Conservation (phyloP, 2,329 filamentous ascomycete species). For the Tolypocladium album region DNA sequence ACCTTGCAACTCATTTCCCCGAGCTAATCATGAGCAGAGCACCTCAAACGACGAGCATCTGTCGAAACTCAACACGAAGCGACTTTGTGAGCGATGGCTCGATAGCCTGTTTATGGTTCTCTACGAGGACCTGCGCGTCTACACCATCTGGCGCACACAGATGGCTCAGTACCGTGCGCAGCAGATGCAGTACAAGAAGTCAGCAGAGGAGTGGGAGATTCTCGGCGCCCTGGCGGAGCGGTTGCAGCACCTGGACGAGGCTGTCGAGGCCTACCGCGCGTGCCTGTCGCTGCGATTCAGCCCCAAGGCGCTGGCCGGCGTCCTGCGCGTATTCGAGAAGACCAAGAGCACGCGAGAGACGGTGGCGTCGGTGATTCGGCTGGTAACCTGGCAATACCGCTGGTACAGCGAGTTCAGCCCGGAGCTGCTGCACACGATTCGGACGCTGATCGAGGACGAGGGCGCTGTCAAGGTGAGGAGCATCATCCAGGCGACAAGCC, state of each 20-base stretch:
- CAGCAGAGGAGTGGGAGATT: slow-evolving; percentile 96
- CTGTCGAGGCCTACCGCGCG: slow-evolving; percentile 82
- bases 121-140: slow-evolving; percentile 94
- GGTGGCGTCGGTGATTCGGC: slow-evolving; percentile 73
- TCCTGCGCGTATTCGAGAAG: slow-evolving; percentile 70
- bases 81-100: slow-evolving; percentile 92
- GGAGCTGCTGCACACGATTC: slow-evolving; percentile 74
- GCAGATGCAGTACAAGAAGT: slow-evolving; percentile 92
- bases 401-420: slow-evolving; percentile 99
- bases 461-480: slow-evolving; percentile 94
- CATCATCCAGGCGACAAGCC: slow-evolving; percentile 90
- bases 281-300: slow-evolving; percentile 85
- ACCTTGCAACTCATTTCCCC: neutral
- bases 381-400: slow-evolving; percentile 96
- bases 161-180: slow-evolving; percentile 93
- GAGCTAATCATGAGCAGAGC: slow-evolving; percentile 31
- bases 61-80: slow-evolving; percentile 92
- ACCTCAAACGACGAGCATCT: slow-evolving; percentile 61
- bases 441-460: slow-evolving; percentile 92
- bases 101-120: slow-evolving; percentile 99
- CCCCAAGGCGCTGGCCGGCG: slow-evolving; percentile 80
- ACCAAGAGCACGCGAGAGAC: slow-evolving; percentile 70
- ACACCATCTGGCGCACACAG: slow-evolving; percentile 98
- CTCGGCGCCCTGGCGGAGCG: slow-evolving; percentile 86
- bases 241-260: slow-evolving; percentile 84